A percentile compares a stretch with the other conserved stretches of the same genome.
These are phyloP conservation scores for Mycosarcoma mackinlayi DNA, from an alignment of 1,284 basidiomycete genomes.

Conservation along the genomic window DNA sequence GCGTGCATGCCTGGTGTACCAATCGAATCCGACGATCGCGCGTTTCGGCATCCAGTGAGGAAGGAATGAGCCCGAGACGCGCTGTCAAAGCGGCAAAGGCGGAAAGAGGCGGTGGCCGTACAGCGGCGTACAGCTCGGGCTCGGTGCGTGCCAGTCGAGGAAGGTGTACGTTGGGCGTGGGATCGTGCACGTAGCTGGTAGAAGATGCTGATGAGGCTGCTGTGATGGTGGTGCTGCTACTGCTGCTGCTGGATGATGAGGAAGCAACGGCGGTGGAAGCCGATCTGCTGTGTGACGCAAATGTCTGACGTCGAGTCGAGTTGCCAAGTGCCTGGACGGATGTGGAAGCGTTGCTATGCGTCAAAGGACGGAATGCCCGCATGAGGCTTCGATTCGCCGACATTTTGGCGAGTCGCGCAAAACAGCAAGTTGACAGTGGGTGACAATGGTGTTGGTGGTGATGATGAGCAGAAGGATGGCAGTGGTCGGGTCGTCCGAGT, in stretches of 20 bases:
- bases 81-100: conserved; percentile 57
- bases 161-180: conserved; percentile 52
- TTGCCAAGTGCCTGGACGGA: conserved; percentile 21
- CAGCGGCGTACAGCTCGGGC: conserved; percentile 58
- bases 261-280: conserved; percentile 29
- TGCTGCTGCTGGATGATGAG: conserved; percentile 3
- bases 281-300: conserved; percentile 13
- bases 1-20: conserved; percentile 60
- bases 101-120: conserved; percentile 55
- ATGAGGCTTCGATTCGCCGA: conserved; percentile 25
- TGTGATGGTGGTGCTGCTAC: not conserved
- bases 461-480: conserved; percentile 4
- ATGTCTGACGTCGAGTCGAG: conserved; percentile 6
- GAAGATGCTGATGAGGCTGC: conserved; percentile 5
- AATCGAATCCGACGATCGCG: conserved; percentile 49
- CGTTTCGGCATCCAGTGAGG: conserved; percentile 29
- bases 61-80: conserved; percentile 53
- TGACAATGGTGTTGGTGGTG: not conserved
- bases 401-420: conserved; percentile 6
- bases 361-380: conserved; percentile 8
- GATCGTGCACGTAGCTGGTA: conserved; percentile 24
- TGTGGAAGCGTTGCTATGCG: conserved; percentile 24
- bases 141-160: conserved; percentile 60
- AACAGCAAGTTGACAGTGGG: not conserved
- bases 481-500: conserved; percentile 24